These are phyloP conservation scores for Fusarium paranaense DNA, from an alignment of 2,329 filamentous ascomycete species.

Conservation along the genomic window DNA sequence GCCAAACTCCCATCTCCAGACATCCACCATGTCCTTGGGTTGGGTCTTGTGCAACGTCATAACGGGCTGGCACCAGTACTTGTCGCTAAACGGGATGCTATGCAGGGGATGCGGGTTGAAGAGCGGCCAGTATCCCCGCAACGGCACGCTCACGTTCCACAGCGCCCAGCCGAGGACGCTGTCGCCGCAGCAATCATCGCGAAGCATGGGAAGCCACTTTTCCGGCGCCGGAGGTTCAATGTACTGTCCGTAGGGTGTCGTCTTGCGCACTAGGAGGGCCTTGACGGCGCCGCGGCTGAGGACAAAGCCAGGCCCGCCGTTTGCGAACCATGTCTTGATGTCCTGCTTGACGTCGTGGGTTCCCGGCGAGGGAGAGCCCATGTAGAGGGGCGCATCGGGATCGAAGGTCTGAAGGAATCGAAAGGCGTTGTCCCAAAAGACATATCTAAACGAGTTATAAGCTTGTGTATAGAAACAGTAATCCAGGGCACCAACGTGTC, in stretches of 20 bases:
- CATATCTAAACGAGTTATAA: conserved; percentile 36
- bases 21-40: conserved; percentile 59
- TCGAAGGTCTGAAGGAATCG: conserved; percentile 62
- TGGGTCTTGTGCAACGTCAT: conserved; percentile 61
- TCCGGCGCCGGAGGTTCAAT: conserved; percentile 52
- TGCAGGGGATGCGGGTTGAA: conserved; percentile 64
- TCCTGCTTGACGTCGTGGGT: conserved; percentile 45
- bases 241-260: conserved; percentile 50
- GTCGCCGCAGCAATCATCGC: conserved; percentile 64
- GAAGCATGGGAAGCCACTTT: conserved; percentile 55
- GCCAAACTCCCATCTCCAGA: conserved; percentile 60
- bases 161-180: conserved; percentile 62
- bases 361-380: conserved; percentile 61
- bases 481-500: conserved; percentile 58
- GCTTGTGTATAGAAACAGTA: not conserved
- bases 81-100: conserved; percentile 58
- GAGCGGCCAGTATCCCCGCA: conserved; percentile 62
- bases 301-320: conserved; percentile 61
- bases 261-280: conserved; percentile 51
- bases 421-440: conserved; percentile 57
- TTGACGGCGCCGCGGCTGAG: conserved; percentile 59
- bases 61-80: conserved; percentile 64
- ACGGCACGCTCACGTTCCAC: conserved; percentile 55
- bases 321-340: conserved; percentile 58
- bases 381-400: conserved; percentile 56